Conservation (phyloP, 2,329 filamentous ascomycete species). For the Alternaria solani region DNA sequence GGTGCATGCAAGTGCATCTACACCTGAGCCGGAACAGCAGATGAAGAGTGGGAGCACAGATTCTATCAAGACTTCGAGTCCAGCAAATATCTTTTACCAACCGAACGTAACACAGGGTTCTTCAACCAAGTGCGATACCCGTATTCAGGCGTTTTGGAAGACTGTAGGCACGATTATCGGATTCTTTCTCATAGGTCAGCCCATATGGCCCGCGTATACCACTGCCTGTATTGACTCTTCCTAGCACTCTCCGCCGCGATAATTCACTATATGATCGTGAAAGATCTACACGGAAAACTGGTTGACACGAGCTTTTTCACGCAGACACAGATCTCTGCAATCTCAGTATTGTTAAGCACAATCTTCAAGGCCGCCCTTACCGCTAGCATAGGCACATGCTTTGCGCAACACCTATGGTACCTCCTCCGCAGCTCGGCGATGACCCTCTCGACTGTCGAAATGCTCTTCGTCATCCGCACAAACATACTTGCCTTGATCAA, state of each 20-base stretch:
- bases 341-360: neutral
- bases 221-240: accelerated
- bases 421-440: neutral
- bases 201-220: neutral
- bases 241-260: neutral
- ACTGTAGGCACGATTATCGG: neutral
- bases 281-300: accelerated
- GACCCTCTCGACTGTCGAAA: neutral
- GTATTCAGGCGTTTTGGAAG: neutral
- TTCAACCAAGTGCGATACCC: neutral
- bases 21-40: neutral
- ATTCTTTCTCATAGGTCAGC: neutral
- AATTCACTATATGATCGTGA: neutral
- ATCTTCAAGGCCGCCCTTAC: neutral
- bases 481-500: neutral
- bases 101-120: accelerated
- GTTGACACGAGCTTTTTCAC: neutral
- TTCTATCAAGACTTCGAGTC: neutral
- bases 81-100: neutral
- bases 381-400: neutral
- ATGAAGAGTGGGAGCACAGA: neutral
- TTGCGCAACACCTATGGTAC: neutral
- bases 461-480: neutral
- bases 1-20: neutral
- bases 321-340: neutral